phyloP scores from a whole-genome alignment of 768 basidiomycete genomes.

The Boletus vinaceobasis region DNA sequence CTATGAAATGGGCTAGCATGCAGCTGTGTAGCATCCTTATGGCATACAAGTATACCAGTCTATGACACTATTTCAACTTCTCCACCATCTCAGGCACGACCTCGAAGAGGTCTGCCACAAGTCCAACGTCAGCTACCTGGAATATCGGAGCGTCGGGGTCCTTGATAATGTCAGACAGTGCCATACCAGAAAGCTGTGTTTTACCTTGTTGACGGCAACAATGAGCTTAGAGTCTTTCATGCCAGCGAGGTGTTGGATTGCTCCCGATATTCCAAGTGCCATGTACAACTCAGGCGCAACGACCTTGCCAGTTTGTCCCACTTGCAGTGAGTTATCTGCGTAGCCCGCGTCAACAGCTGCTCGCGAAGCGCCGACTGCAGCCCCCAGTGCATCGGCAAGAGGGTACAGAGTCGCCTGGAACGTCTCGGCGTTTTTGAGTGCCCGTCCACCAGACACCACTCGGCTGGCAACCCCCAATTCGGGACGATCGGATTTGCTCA shows the following conservation, averaged over 20 bases:
- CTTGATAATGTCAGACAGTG: conserved; percentile 39
- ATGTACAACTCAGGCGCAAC: conserved; percentile 96
- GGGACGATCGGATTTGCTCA: conserved; percentile 89
- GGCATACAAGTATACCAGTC: conserved; percentile 13
- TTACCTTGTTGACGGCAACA: conserved; percentile 94
- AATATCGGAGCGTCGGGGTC: conserved; percentile 98
- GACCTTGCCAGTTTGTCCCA: conserved; percentile 99
- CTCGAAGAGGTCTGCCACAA: conserved; percentile 91
- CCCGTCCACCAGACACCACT: conserved; percentile 93
- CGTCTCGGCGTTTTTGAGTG: conserved; percentile 92
- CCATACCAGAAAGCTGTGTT: neutral
- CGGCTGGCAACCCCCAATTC: conserved; percentile 84
- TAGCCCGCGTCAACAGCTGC: conserved; percentile 99
- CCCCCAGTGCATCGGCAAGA: conserved; percentile 88
- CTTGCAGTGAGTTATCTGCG: conserved; percentile 95
- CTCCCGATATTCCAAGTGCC: conserved; percentile 95
- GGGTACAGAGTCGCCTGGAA: conserved; percentile 85
- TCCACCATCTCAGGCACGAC: conserved; percentile 87
- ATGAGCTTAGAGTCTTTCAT: conserved; percentile 99
- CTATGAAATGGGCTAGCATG: neutral
- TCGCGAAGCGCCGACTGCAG: conserved; percentile 96
- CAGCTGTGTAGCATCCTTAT: conserved; percentile 4
- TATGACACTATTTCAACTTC: conserved; percentile 61
- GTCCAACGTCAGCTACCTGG: conserved; percentile 94
- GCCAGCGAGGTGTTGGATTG: conserved; percentile 97